Base-by-base conservation (phyloP, 2,329 filamentous ascomycete genomes). In the Ophiostoma sp. region DNA sequence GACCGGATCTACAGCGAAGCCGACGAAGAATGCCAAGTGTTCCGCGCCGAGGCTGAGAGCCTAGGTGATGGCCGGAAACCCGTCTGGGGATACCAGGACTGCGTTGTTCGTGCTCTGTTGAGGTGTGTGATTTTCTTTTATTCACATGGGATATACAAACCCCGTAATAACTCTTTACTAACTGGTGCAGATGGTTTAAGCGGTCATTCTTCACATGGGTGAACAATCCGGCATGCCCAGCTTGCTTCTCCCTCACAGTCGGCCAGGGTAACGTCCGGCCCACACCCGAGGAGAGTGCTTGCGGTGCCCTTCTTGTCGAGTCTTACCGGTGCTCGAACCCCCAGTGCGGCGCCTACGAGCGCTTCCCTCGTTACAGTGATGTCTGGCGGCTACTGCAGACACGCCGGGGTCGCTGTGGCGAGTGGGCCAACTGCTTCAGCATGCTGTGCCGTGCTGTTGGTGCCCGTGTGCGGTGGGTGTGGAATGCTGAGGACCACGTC, bases 351-450 rank as follows among this genome's bases (percentile, higher is more conserved):
- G 86, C 88, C 36, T 93, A 89, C 77, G 94, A 97, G 79, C 88
- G 74, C 73, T 99, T 97, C 75, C 94, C 95, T 54, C 88, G 95
- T 72, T 98, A 97, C 79, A 94, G 92, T 72, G 94, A 99, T 78
- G 94, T 97, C 35, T 98, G 96, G 89, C 90, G 93, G 68, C 81
- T 98, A 72, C 82, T 99, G 62, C 91, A 97, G 79, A 96, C 93
- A 36, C 85, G 92, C 75, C 87, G 91, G 75, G 95, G 95, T 48
- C 89, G 95, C 75, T 90, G 90, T 72, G 95, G 95, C 72, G 95
- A 99, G 82, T 98, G 95, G 93, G 93, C 93, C 74, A 98, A 97
- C 81, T 97, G 94, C 84, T 99, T 99, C 82, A 94, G 90, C 81
- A 98, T 98, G 95, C 86, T 99, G 68, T 98, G 94, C 83, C 88